Evolutionary conservation across 1,139 yeast genomes (phyloP).

Genomic region (Suhomyces wounanorum): DNA sequence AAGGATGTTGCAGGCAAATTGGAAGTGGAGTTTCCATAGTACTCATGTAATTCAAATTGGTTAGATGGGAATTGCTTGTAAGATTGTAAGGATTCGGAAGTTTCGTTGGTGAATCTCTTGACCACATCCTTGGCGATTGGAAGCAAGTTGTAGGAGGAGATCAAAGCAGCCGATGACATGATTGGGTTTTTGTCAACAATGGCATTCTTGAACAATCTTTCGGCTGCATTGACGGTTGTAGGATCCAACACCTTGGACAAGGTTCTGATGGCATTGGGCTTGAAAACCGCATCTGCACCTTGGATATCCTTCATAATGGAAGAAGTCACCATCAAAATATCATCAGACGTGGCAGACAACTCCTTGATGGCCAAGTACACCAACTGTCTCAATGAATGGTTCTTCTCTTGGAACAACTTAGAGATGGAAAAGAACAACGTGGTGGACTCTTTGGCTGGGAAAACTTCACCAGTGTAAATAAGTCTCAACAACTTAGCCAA

Average conservation of each 20-base stretch:
- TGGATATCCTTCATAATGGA: constrained; percentile 98
- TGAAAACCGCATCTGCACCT: constrained; percentile 79
- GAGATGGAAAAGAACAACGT: constrained; percentile 91
- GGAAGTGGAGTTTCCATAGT: constrained; percentile 50
- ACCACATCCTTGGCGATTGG: constrained; percentile 92
- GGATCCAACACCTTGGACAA: constrained; percentile 88
- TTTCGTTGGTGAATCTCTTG: constrained; percentile 90
- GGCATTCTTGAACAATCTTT: constrained; percentile 88
- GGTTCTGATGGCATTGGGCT: constrained; percentile 94
- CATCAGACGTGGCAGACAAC: constrained; percentile 79
- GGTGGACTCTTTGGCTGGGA: constrained; percentile 89
- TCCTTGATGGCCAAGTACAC: constrained; percentile 94
- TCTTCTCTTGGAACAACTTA: constrained; percentile 91
- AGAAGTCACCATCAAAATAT: constrained; percentile 95
- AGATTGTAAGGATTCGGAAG: constrained; percentile 80
- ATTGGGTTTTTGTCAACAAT: constrained; percentile 89
- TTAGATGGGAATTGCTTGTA: constrained; percentile 66
- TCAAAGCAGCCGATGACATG: constrained; percentile 89
- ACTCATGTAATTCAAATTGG: constrained; percentile 57
- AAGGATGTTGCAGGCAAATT: constrained; percentile 67
- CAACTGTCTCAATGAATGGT: constrained; percentile 86
- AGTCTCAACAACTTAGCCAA: constrained; percentile 73
- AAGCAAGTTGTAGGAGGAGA: constrained; percentile 84
- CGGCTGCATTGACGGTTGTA: constrained; percentile 91
- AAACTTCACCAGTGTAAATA: constrained; percentile 81